These are phyloP conservation scores for Stentor roeselii DNA, from an alignment of 73 alveolate genomes.

Conservation along the genomic window DNA sequence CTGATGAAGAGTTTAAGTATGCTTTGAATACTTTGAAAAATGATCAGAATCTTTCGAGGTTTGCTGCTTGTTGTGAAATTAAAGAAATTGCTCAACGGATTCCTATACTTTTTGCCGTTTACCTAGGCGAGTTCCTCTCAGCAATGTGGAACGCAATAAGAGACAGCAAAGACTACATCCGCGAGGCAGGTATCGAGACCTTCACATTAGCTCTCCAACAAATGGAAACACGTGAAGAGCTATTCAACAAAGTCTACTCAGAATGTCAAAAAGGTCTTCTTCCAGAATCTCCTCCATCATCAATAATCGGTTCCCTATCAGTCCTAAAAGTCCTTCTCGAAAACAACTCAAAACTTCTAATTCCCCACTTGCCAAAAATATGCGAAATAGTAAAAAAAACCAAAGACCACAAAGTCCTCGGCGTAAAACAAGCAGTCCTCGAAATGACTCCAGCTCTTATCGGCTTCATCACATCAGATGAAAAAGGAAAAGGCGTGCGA, in stretches of 20 bases:
- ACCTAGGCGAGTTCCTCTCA: constrained; percentile 5
- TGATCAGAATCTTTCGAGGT: not conserved
- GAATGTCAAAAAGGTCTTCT: constrained; percentile 1
- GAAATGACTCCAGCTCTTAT: constrained; percentile 31
- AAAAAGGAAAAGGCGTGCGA: not conserved
- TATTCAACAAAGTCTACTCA: constrained; percentile 1
- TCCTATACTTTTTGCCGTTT: constrained; percentile 19
- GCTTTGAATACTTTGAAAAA: constrained; percentile 22
- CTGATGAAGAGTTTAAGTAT: constrained; percentile 23
- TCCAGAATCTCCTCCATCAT: not conserved
- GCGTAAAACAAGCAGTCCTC: constrained; percentile 27
- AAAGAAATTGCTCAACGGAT: constrained; percentile 22
- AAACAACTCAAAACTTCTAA: not conserved
- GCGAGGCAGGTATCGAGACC: constrained; percentile 13
- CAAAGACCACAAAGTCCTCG: constrained; percentile 30
- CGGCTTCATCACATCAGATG: not conserved
- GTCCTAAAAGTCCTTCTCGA: not conserved
- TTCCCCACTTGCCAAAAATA: constrained; percentile 20
- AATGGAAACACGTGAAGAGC: constrained; percentile 6
- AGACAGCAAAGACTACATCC: constrained; percentile 15
- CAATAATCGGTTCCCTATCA: not conserved
- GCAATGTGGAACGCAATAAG: constrained; percentile 20
- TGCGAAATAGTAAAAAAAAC: not conserved
- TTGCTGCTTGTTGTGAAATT: constrained; percentile 18
- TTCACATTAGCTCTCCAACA: constrained; percentile 1